Evolutionary conservation across 306 rosid genomes (phyloP).

Genomic region (Parietaria judaica): DNA sequence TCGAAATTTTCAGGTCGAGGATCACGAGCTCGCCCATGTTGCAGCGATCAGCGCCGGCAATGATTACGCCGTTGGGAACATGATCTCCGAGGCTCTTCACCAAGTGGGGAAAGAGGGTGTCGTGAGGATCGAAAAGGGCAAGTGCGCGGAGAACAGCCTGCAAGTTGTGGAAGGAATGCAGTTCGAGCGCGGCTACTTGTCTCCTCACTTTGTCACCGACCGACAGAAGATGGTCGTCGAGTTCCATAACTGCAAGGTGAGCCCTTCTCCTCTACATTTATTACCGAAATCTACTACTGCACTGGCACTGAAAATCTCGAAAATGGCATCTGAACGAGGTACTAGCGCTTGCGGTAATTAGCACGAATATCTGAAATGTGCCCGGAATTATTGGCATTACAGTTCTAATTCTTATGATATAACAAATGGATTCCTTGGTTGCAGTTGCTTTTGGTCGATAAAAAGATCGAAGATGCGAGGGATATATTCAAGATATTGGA

Average conservation of each 20-base stretch:
- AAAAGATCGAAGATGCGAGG: conserved; percentile 60
- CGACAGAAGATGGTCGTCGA: conserved; percentile 60
- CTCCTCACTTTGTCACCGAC: conserved; percentile 75
- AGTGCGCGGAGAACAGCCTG: conserved; percentile 45
- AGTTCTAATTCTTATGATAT: conserved; percentile 11
- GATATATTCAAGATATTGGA: conserved; percentile 75
- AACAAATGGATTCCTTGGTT: conserved; percentile 40
- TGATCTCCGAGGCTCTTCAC: conserved; percentile 70
- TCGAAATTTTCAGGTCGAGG: conserved; percentile 42
- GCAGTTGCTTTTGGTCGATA: conserved; percentile 85
- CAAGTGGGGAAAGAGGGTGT: conserved; percentile 78
- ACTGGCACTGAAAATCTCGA: neutral
- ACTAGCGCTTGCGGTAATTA: too few relatives aligned
- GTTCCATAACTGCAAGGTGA: conserved; percentile 83
- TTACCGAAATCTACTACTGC: neutral
- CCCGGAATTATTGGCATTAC: too few relatives aligned
- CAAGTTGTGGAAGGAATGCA: conserved; percentile 93
- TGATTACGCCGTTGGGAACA: conserved; percentile 64
- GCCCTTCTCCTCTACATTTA: conserved; percentile 3
- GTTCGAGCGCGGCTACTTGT: conserved; percentile 77
- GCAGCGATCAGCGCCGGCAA: conserved; percentile 93
- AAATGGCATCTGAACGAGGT: neutral
- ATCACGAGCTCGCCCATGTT: conserved; percentile 70
- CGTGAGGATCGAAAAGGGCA: conserved; percentile 76
- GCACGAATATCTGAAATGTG: too few relatives aligned